Percentiles rank a stretch among this genome's conserved stretches.
Conservation (phyloP, 1,139 yeast species). For the Pichia sp. region DNA sequence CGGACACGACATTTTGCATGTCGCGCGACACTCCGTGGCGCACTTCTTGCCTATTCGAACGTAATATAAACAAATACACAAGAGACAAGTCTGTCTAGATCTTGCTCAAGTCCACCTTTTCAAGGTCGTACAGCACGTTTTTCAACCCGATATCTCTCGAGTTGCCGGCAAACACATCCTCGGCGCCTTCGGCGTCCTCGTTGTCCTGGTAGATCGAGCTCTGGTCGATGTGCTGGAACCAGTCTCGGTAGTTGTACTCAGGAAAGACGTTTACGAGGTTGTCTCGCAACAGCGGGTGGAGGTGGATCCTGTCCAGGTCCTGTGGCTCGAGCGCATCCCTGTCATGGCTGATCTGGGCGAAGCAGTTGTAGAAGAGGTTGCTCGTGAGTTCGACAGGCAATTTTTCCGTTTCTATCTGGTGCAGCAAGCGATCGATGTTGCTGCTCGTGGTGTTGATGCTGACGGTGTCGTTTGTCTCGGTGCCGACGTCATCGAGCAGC, state of each 20-base stretch:
- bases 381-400: slow-evolving; percentile 20
- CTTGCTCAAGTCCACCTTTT: slow-evolving; percentile 13
- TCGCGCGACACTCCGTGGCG: neutral
- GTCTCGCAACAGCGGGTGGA: slow-evolving; percentile 18
- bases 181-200: neutral
- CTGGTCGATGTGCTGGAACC: slow-evolving; percentile 22
- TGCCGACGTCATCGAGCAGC: neutral
- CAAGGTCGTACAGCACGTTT: slow-evolving; percentile 12
- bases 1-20: neutral
- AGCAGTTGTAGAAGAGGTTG: slow-evolving; percentile 24
- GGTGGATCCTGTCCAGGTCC: slow-evolving; percentile 22
- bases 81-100: neutral
- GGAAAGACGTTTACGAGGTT: slow-evolving; percentile 13
- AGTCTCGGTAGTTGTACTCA: slow-evolving; percentile 12
- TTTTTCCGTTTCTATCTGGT: slow-evolving; percentile 12
- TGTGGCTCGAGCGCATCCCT: slow-evolving; percentile 16
- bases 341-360: slow-evolving; percentile 22
- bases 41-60: neutral
- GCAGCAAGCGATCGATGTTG: neutral
- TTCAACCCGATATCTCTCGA: slow-evolving; percentile 5
- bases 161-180: neutral
- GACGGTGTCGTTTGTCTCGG: neutral
- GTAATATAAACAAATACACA: neutral
- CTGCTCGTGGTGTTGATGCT: neutral
- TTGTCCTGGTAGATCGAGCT: slow-evolving; percentile 20